A percentile compares a stretch with the other conserved stretches of the same genome.
These are phyloP conservation scores for Dioszegia hungarica DNA, from an alignment of 768 basidiomycete species.

Conservation along the genomic window DNA sequence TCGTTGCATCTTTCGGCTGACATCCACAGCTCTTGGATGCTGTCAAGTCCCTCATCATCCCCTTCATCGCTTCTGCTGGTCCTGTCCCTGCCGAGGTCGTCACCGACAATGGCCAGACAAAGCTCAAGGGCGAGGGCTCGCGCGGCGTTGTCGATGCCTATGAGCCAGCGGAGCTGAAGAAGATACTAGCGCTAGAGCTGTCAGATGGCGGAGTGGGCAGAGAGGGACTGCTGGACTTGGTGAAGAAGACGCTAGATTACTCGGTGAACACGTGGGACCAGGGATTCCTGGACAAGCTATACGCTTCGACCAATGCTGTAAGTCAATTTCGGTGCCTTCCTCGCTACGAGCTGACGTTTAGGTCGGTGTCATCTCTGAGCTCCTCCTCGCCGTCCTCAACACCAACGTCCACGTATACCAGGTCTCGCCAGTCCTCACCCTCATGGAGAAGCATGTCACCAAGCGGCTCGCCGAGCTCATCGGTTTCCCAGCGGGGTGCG, in stretches of 20 bases:
- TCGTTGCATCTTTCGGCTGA: neutral
- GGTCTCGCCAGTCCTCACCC: conserved; percentile 29
- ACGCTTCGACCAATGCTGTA: conserved; percentile 28
- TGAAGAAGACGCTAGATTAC: conserved; percentile 15
- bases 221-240: conserved; percentile 15
- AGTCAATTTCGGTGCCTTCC: too few species aligned
- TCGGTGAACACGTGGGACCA: conserved; percentile 32
- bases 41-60: conserved; percentile 15
- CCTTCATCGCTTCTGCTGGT: conserved; percentile 12
- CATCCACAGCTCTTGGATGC: conserved; percentile 17
- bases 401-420: conserved; percentile 37
- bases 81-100: neutral
- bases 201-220: conserved; percentile 10
- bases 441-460: conserved; percentile 28
- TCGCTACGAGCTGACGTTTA: neutral
- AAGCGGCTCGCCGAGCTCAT: conserved; percentile 15
- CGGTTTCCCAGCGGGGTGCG: conserved; percentile 10
- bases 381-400: conserved; percentile 24
- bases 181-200: conserved; percentile 4
- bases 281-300: conserved; percentile 38
- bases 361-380: conserved; percentile 29
- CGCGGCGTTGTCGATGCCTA: neutral
- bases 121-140: neutral
- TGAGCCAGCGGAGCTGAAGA: conserved; percentile 4
- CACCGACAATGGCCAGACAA: neutral